phyloP scores from a whole-genome alignment of 75 land plant species.

The Cupressus sempervirens region DNA sequence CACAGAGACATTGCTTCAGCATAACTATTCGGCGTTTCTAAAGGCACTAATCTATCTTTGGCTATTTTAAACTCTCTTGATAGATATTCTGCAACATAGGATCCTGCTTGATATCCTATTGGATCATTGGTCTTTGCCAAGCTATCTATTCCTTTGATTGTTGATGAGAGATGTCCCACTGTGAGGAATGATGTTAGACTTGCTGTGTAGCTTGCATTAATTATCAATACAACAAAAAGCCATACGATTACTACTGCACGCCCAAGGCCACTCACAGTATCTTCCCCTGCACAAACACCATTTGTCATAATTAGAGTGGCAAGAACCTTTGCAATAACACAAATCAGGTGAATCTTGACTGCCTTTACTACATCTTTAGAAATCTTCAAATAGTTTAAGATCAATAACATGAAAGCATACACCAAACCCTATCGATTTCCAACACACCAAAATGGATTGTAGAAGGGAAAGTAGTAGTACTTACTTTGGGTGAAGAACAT shows the following conservation, averaged over 20 bases:
- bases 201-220: constrained; percentile 86
- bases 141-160: constrained; percentile 71
- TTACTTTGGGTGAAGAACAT: constrained; percentile 79
- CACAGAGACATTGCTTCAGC: constrained; percentile 61
- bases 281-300: constrained; percentile 50
- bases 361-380: background rate
- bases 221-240: constrained; percentile 86
- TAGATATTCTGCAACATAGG: constrained; percentile 69
- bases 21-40: constrained; percentile 47
- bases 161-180: constrained; percentile 60
- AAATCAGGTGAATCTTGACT: constrained; percentile 2
- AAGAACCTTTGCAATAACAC: background rate
- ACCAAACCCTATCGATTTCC: background rate
- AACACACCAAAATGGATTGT: background rate
- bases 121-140: constrained; percentile 51
- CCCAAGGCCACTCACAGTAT: constrained; percentile 66
- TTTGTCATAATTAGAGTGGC: background rate
- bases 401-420: background rate
- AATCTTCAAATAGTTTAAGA: constrained; percentile 1
- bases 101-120: constrained; percentile 78
- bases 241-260: constrained; percentile 76
- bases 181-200: constrained; percentile 74
- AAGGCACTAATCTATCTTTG: constrained; percentile 57
- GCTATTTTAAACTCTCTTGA: constrained; percentile 49
- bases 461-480: constrained; percentile 32